Conservation (phyloP, 306 rosid genomes). For the Gleditsia sinensis region DNA sequence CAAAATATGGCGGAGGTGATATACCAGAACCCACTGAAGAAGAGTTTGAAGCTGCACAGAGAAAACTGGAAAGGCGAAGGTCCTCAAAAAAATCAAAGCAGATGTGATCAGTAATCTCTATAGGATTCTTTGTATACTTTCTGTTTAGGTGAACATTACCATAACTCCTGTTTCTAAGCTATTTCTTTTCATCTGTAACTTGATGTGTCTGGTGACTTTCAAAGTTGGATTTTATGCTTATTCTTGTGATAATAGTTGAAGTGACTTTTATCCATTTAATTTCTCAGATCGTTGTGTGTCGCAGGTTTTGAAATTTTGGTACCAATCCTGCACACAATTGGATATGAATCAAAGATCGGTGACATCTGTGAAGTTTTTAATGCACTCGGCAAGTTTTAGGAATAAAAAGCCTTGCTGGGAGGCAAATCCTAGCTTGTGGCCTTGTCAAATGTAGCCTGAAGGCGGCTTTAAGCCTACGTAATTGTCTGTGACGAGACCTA, state of each 20-base stretch:
- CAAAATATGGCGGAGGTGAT: conserved; percentile 70
- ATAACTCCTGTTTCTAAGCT: not conserved
- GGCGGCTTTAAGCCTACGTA: not conserved
- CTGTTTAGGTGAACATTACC: not conserved
- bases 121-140: not conserved
- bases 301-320: not conserved
- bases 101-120: conserved; percentile 35
- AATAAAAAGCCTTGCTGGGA: not conserved
- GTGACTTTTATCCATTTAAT: not conserved
- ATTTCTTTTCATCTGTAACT: conserved; percentile 7
- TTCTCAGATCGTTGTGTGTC: not conserved
- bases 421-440: not conserved
- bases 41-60: conserved; percentile 79
- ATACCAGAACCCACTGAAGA: conserved; percentile 78
- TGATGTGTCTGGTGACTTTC: conserved; percentile 17
- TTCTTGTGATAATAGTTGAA: not conserved
- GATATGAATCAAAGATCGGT: not conserved
- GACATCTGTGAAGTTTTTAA: not conserved
- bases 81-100: conserved; percentile 56
- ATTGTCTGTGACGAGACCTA: not conserved
- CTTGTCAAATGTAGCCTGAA: not conserved
- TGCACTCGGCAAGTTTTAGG: not conserved
- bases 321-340: not conserved
- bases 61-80: conserved; percentile 65
- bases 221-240: not conserved